Percentiles rank a stretch among this genome's conserved stretches.
Evolutionary conservation across 163 green algal species (phyloP).

Genomic region (Scenedesmus sp.): DNA sequence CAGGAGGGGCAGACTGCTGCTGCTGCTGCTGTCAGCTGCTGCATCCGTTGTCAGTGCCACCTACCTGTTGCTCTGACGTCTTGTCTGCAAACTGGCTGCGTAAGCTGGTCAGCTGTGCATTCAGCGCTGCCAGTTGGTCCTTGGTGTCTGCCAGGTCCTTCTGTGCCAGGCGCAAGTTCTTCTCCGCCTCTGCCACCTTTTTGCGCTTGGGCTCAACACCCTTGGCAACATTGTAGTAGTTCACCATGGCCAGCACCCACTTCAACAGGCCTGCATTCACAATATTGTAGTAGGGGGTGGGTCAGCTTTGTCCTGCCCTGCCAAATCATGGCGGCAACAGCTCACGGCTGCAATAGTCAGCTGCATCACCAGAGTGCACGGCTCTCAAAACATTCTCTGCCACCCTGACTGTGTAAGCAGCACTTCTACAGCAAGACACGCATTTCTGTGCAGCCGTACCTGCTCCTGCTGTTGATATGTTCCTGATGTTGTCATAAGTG

Average conservation of each 20-base stretch:
- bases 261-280: slow-evolving; percentile 79
- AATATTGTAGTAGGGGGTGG: not conserved
- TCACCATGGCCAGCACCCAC: slow-evolving; percentile 94
- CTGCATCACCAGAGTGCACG: not conserved
- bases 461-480: slow-evolving; percentile 77
- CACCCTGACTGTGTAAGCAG: not conserved
- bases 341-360: not conserved
- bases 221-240: slow-evolving; percentile 91
- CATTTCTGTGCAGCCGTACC: slow-evolving; percentile 2
- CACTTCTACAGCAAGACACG: no score
- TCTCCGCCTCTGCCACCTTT: slow-evolving; percentile 88
- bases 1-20: no score
- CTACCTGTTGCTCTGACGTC: slow-evolving; percentile 80
- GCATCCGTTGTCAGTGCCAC: not conserved
- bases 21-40: no score
- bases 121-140: slow-evolving; percentile 73
- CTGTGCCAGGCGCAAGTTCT: slow-evolving; percentile 80
- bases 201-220: slow-evolving; percentile 91
- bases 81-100: slow-evolving; percentile 86
- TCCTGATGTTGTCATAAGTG: slow-evolving; percentile 79
- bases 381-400: not conserved
- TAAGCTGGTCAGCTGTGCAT: slow-evolving; percentile 75
- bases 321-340: not conserved
- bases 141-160: slow-evolving; percentile 88
- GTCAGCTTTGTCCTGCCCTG: no score